These are phyloP conservation scores for Metschnikowia kofuensis DNA, from an alignment of 805 yeast species.

Conservation along the genomic window DNA sequence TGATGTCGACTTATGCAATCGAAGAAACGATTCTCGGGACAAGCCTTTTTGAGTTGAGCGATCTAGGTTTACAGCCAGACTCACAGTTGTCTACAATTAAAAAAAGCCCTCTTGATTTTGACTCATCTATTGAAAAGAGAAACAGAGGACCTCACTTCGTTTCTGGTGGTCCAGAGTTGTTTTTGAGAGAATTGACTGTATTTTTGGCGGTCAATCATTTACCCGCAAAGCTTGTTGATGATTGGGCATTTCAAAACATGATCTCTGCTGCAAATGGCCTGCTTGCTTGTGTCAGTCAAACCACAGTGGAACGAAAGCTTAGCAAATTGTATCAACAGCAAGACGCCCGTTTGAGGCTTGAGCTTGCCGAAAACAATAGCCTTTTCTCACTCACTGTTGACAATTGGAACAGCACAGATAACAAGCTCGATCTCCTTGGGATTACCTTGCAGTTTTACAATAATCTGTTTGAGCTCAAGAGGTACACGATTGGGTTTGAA, in stretches of 20 bases:
- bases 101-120: neutral
- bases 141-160: neutral
- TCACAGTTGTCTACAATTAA: neutral
- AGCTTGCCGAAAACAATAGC: neutral
- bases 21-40: neutral
- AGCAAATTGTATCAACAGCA: neutral
- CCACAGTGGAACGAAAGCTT: neutral
- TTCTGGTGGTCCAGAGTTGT: neutral
- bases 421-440: neutral
- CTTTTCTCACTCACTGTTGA: neutral
- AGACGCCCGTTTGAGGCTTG: neutral
- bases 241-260: neutral
- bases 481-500: constrained; percentile 1
- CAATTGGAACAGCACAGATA: neutral
- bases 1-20: neutral
- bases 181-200: neutral
- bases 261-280: neutral
- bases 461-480: neutral
- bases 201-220: neutral
- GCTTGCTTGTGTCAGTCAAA: neutral
- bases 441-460: constrained; percentile 1
- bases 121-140: no score
- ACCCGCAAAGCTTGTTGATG: neutral
- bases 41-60: neutral
- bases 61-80: neutral